Evolutionary conservation across 2,329 filamentous ascomycete species (phyloP).

Genomic region (Aureobasidium subglaciale): DNA sequence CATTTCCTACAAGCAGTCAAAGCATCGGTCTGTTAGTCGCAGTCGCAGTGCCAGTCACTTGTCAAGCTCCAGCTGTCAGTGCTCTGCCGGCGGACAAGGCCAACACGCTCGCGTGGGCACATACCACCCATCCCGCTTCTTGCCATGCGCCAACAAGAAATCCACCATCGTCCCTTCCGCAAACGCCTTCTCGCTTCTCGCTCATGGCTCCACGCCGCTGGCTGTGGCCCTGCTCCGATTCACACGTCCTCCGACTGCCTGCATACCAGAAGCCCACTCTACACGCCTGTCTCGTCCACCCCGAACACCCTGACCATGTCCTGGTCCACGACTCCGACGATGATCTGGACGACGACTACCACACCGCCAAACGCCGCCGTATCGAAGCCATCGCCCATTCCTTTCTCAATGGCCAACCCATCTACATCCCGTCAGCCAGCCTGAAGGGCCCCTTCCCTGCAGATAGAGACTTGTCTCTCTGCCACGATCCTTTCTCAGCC

Average conservation of each 20-base stretch:
- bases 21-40: too few species aligned
- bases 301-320: conserved; percentile 32
- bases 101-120: neutral
- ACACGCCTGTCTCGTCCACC: conserved; percentile 1
- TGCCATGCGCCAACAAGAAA: neutral
- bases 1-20: conserved; percentile 7
- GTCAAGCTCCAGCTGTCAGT: conserved; percentile 7
- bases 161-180: neutral
- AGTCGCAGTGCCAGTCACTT: neutral
- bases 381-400: conserved; percentile 54
- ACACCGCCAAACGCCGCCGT: conserved; percentile 45
- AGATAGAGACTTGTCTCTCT: conserved; percentile 2
- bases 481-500: neutral
- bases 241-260: conserved; percentile 10
- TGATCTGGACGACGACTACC: conserved; percentile 43
- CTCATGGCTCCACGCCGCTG: conserved; percentile 11
- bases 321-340: conserved; percentile 54
- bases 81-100: neutral
- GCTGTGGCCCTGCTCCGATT: conserved; percentile 17
- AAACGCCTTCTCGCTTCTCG: conserved; percentile 6
- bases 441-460: conserved; percentile 55
- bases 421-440: conserved; percentile 53
- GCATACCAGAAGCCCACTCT: conserved; percentile 6
- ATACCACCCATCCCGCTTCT: neutral
- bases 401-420: conserved; percentile 50